Conservation (phyloP, 345 rosid species). For the Heritiera fomes region DNA sequence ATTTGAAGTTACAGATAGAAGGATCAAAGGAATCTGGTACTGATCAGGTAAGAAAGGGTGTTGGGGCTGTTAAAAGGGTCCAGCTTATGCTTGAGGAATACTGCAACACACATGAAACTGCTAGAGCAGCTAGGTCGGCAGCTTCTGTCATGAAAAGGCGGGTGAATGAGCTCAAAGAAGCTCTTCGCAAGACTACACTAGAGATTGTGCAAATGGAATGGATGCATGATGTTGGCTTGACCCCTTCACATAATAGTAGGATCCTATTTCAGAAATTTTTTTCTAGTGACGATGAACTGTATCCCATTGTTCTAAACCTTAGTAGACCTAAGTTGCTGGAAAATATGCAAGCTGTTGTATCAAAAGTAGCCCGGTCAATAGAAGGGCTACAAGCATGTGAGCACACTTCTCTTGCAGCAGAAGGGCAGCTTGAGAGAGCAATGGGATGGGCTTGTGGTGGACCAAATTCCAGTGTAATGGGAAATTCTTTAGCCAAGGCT, state of each 20-base stretch:
- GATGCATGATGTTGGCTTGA: slow-evolving; percentile 66
- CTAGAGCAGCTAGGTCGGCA: slow-evolving; percentile 75
- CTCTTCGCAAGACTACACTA: slow-evolving; percentile 59
- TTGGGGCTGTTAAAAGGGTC: slow-evolving; percentile 52
- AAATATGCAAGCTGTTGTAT: slow-evolving; percentile 53
- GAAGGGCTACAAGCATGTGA: slow-evolving; percentile 79
- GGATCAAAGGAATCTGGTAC: slow-evolving; percentile 37
- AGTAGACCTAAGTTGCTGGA: slow-evolving; percentile 71
- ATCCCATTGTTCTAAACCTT: slow-evolving; percentile 61
- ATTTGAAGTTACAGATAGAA: slow-evolving; percentile 49
- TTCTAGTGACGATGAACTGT: slow-evolving; percentile 48
- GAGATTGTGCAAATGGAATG: slow-evolving; percentile 93
- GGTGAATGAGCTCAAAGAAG: slow-evolving; percentile 69
- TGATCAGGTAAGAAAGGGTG: slow-evolving; percentile 48
- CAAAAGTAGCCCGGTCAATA: slow-evolving; percentile 61
- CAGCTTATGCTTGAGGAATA: slow-evolving; percentile 82
- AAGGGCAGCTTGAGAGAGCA: slow-evolving; percentile 93
- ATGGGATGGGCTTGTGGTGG: slow-evolving; percentile 99
- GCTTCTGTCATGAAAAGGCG: slow-evolving; percentile 71
- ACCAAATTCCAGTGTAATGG: slow-evolving; percentile 53
- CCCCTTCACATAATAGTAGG: slow-evolving; percentile 63
- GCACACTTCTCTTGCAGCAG: slow-evolving; percentile 63
- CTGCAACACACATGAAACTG: slow-evolving; percentile 83
- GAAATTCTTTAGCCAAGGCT: slow-evolving; percentile 57
- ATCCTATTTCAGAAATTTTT: slow-evolving; percentile 57